Conservation (phyloP, 192 early-diverging fungal genomes). For the Irineochytrium annulatum region DNA sequence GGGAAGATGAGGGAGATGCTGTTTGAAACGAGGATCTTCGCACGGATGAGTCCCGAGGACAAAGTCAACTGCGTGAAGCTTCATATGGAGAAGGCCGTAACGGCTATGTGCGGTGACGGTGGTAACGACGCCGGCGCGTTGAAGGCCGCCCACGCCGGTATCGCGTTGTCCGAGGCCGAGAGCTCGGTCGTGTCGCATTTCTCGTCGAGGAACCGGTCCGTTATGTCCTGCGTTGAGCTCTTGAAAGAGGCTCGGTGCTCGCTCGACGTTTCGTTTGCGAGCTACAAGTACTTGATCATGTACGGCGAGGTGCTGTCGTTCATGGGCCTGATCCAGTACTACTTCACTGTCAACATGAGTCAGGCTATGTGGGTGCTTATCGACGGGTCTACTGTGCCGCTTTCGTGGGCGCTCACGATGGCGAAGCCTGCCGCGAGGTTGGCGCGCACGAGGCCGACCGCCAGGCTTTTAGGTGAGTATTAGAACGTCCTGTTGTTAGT, state of each 20-base stretch:
- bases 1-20: slow-evolving; percentile 51
- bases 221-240: slow-evolving; percentile 68
- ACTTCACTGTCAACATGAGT: slow-evolving; percentile 67
- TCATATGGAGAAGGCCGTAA: slow-evolving; percentile 75
- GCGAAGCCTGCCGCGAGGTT: slow-evolving; percentile 55
- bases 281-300: slow-evolving; percentile 65
- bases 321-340: slow-evolving; percentile 65
- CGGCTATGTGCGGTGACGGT: slow-evolving; percentile 86
- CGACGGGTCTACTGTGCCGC: slow-evolving; percentile 62
- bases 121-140: slow-evolving; percentile 83
- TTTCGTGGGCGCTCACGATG: slow-evolving; percentile 66
- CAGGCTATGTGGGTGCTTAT: slow-evolving; percentile 74
- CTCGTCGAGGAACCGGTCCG: slow-evolving; percentile 55
- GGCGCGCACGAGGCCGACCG: slow-evolving; percentile 63
- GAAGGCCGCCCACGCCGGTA: slow-evolving; percentile 73
- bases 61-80: slow-evolving; percentile 69
- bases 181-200: slow-evolving; percentile 86
- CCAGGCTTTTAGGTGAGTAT: slow-evolving; percentile 55
- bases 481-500: not conserved
- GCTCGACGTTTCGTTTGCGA: slow-evolving; percentile 70
- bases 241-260: slow-evolving; percentile 69
- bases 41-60: slow-evolving; percentile 74
- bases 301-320: slow-evolving; percentile 72
- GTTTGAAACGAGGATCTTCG: slow-evolving; percentile 69
- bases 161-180: slow-evolving; percentile 77